Percentiles rank a stretch among this genome's conserved stretches.
These are phyloP conservation scores for Rasamsonia emersonii DNA, from an alignment of 2,329 filamentous ascomycete genomes.

Conservation along the genomic window DNA sequence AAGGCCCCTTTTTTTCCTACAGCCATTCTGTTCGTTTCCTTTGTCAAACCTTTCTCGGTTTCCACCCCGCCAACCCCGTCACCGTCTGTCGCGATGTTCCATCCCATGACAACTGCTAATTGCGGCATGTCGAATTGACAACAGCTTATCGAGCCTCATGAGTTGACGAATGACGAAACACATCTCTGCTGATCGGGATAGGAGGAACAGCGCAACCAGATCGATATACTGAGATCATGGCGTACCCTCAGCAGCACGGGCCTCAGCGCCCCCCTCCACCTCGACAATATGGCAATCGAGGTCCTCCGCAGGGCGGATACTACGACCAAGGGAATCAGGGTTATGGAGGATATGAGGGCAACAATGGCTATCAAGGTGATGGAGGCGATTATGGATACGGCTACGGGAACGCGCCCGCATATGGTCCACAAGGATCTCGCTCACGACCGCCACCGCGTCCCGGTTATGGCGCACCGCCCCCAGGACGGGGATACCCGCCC, in stretches of 20 bases:
- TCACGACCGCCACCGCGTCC: constrained; percentile 23
- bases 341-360: constrained; percentile 18
- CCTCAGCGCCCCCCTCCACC: constrained; percentile 24
- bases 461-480: constrained; percentile 8
- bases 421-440: constrained; percentile 18
- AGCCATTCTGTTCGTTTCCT: too few relatives aligned
- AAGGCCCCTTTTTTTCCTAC: too few relatives aligned
- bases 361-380: constrained; percentile 19
- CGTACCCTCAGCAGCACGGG: constrained; percentile 25
- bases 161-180: too few relatives aligned
- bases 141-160: too few relatives aligned
- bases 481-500: constrained; percentile 15
- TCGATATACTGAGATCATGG: constrained; percentile 19
- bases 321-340: constrained; percentile 18
- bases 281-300: constrained; percentile 21
- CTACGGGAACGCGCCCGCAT: constrained; percentile 18
- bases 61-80: too few relatives aligned
- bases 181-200: not conserved
- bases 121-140: too few relatives aligned
- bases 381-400: constrained; percentile 20
- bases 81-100: too few relatives aligned
- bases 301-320: constrained; percentile 19
- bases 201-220: too few relatives aligned
- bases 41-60: too few relatives aligned
- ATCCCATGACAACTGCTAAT: too few relatives aligned